A percentile compares a stretch with the other conserved stretches of the same genome.
These are phyloP conservation scores for Raffaelea albimanens DNA, from an alignment of 2,329 filamentous ascomycete species.

Conservation along the genomic window DNA sequence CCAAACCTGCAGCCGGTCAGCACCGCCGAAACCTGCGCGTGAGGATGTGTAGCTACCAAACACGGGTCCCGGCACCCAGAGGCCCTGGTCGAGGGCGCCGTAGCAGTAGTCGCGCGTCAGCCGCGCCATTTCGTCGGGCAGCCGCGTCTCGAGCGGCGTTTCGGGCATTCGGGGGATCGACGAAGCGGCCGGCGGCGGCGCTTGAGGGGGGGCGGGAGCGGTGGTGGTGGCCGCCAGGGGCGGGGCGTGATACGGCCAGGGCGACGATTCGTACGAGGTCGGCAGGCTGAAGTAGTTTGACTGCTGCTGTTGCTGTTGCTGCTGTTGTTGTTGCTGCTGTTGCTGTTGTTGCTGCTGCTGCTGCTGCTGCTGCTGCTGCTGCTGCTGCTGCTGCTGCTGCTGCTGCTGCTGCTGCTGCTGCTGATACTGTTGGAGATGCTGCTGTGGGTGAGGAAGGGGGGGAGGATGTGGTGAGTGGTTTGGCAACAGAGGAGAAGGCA, in stretches of 20 bases:
- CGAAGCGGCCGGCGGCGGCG: too few species aligned
- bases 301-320: not conserved
- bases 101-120: constrained; percentile 16
- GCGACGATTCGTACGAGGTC: too few species aligned
- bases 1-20: constrained; percentile 14
- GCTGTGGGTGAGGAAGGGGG: not conserved
- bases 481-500: not conserved
- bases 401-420: not conserved
- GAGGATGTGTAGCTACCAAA: constrained; percentile 3
- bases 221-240: too few species aligned
- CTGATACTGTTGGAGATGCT: not conserved
- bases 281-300: too few species aligned
- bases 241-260: too few species aligned
- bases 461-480: not conserved
- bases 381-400: not conserved
- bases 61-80: constrained; percentile 12
- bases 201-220: not conserved
- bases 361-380: not conserved
- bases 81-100: constrained; percentile 13
- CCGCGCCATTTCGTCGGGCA: constrained; percentile 14
- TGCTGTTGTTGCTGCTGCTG: not conserved
- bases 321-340: not conserved
- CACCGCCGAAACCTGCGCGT: constrained; percentile 7
- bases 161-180: constrained; percentile 7
- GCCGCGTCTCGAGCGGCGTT: constrained; percentile 6